Evolutionary conservation across 2,329 filamentous ascomycete species (phyloP).

Genomic region (Ustulina deusta): DNA sequence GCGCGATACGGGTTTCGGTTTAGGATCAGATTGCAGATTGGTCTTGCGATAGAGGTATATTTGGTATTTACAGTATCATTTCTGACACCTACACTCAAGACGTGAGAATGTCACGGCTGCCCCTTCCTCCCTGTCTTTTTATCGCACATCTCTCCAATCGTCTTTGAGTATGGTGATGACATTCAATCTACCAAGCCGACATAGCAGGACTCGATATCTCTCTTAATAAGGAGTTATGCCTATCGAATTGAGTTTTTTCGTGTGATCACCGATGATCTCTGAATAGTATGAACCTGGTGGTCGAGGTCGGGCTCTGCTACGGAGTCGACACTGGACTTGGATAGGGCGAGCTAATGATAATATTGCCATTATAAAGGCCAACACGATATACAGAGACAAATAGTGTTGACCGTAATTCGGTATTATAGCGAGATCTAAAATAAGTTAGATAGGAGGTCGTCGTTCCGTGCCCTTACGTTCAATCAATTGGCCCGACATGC

Average conservation of each 20-base stretch:
- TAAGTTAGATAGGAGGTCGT: not conserved
- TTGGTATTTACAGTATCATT: too few relatives aligned
- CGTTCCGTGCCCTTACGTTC: not conserved
- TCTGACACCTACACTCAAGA: too few relatives aligned
- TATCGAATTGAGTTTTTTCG: not conserved
- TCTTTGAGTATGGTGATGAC: not conserved
- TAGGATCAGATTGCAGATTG: not conserved
- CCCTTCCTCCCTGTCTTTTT: not conserved
- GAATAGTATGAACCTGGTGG: not conserved
- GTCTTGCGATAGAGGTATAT: not conserved
- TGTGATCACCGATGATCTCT: not conserved
- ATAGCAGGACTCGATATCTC: not conserved
- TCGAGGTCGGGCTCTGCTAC: not conserved
- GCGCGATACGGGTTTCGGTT: not conserved
- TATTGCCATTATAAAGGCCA: not conserved
- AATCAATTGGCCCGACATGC: constrained; percentile 6
- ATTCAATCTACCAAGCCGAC: not conserved
- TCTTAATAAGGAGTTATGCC: not conserved
- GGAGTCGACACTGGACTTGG: not conserved
- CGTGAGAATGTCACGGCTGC: not conserved
- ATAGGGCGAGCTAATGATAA: not conserved
- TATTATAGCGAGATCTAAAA: not conserved
- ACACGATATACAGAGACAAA: not conserved
- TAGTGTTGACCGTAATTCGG: not conserved
- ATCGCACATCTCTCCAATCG: too few relatives aligned